Base-by-base conservation (phyloP, 2,329 filamentous ascomycete genomes). In the Penicillium expansum region DNA sequence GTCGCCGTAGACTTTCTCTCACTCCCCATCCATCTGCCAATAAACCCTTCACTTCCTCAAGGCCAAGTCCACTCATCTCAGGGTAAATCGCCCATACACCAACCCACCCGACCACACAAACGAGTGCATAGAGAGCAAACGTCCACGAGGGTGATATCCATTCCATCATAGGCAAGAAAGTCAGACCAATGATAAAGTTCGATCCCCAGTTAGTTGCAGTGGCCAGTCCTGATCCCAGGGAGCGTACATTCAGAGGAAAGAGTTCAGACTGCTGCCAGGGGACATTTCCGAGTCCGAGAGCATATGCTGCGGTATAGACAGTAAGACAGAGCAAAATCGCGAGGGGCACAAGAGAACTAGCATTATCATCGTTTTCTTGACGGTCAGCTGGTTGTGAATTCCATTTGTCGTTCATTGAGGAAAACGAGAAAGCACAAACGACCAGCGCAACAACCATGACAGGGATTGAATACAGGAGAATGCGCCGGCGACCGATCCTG, bases 201-300 rank as follows among this genome's bases (percentile, higher is more conserved):
- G 88, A 86, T 4, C 82, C 83, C 93, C 93, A 97, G 69, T 89
- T 97, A 7, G 90, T 95, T 5, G 87, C 88, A 8, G 92, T 84
- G 8, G 83, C 80, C 29, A 87, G 70, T 14, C 80, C 80, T 1
- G 84, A 86, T 32, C 85, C 83, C 18, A 86, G 74, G 71, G 84
- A 87, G 59, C 87, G 83, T 48, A 88, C 79, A 18, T 79, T 77
- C 18, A 84, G 71, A 0, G 92, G 89, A 69, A 97, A 97, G 32
- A 96, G 83, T 76, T 97, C 93, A 65, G 88, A 91, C 76, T 96
- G 92, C 82, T 96, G 93, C 93, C 93, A 97, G 0, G 93, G 92
- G 3, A 97, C 91, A 66, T 92, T 95, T 9, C 93, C 93, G 2
- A 97, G 81, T 2, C 93, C 93, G 1, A 92, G 80, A 1, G 93